Evolutionary conservation across 352 stramenopile species (phyloP), one percentile per base, ranked within the genome.

Genomic region (Globisporangium emineosum): DNA sequence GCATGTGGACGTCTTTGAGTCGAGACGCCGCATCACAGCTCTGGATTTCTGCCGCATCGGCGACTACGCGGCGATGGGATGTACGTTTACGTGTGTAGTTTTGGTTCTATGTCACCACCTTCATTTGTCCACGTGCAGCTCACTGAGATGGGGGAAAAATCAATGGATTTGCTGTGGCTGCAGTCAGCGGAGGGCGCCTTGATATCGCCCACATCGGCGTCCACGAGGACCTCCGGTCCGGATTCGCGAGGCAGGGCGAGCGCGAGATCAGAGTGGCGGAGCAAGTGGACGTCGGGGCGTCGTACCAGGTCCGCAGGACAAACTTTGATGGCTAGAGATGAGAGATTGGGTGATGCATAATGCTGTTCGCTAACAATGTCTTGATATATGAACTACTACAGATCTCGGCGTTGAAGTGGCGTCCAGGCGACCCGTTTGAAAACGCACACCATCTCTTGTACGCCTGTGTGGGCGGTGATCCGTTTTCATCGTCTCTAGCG

Each of bases 51-150:
- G 76, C 61, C 45, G 59, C 25, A 32, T 51, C 10, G 73, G 49
- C 32, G 69, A 72, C 63, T 55, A 77, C n/a, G 74, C 67, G 10
- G 77, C 77, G n/a, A 64, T 81, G 23, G 68, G 67, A 21, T 69
- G 77, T 85, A 58, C 55, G 12, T 19, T 19, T 85, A 56, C 55
- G 8, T 15, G 25, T 10, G 50, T 23, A 23, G 35, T 40, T 23
- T 27, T 10, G 37, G 0, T 35, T 37, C 30, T 30, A 10, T 53
- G 33, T 17, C 19, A 29, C 8, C 15, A 17, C 37, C 6, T 37
- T 23, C 23, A 50, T 4, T 45, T 43, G 35, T 43, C 6, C 3
- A 8, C 30, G 13, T 35, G 37, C 8, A 10, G 1, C 37, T 54
- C 13, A 62, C 25, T 19, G 5, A n/a, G 3, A 32, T 8, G 15